Evolutionary conservation across 108 stramenopile species (phyloP).

Genomic region (Aureococcus anophagefferens): DNA sequence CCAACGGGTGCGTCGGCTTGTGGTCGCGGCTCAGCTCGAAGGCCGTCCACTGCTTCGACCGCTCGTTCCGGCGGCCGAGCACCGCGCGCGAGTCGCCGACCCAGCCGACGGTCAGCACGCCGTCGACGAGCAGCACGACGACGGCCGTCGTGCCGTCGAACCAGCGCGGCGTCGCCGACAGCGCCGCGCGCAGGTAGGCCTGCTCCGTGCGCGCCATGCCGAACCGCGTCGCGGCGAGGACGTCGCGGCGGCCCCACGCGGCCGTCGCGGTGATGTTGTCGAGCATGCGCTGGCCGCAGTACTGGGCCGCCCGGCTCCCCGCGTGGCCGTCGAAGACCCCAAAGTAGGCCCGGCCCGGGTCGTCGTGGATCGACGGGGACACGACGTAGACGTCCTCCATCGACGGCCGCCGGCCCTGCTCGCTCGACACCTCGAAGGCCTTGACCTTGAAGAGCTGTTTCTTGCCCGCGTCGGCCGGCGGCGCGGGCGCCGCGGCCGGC

Average conservation of each 20-base stretch:
- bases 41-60: not conserved
- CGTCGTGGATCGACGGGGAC: not conserved
- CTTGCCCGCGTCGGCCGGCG: too few species aligned
- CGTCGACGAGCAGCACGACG: constrained; percentile 13
- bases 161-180: not conserved
- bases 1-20: constrained; percentile 32
- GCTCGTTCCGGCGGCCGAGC: constrained; percentile 8
- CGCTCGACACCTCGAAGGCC: not conserved
- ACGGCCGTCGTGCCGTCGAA: constrained; percentile 39
- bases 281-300: constrained; percentile 1
- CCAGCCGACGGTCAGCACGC: constrained; percentile 21
- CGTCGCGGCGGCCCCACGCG: not conserved
- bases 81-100: constrained; percentile 37
- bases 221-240: not conserved
- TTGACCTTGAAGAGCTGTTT: too few species aligned
- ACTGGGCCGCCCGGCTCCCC: constrained; percentile 20
- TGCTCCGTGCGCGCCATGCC: not conserved
- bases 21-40: constrained; percentile 28
- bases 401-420: constrained; percentile 9
- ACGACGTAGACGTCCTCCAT: constrained; percentile 24
- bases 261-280: not conserved
- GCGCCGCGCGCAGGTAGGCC: not conserved
- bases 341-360: not conserved
- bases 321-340: constrained; percentile 33
- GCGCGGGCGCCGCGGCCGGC: too few species aligned